Evolutionary conservation across 306 rosid genomes (phyloP).

Genomic region (Pachyrhizus erosus): DNA sequence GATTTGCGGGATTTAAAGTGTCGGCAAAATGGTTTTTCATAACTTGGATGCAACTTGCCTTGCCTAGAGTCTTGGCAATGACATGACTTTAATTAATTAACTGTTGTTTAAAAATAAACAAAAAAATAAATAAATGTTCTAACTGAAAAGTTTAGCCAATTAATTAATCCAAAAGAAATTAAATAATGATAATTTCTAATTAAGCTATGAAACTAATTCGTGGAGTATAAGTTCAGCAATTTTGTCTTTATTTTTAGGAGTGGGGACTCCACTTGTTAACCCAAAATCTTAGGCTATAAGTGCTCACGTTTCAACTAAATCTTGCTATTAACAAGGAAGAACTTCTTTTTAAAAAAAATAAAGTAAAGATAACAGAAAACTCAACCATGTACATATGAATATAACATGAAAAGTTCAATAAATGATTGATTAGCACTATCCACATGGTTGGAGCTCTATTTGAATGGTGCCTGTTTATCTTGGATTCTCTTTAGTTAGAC

Average conservation of each 20-base stretch:
- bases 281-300: neutral
- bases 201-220: too few relatives aligned
- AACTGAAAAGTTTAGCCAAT: neutral
- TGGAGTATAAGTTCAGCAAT: neutral
- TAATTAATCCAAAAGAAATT: neutral
- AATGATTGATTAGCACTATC: constrained; percentile 14
- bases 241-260: neutral
- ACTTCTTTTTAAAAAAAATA: neutral
- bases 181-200: neutral
- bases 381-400: neutral
- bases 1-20: neutral
- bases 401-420: neutral
- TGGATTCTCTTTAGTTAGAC: neutral
- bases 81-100: neutral
- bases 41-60: neutral
- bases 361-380: too few relatives aligned
- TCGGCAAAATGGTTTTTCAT: constrained; percentile 5
- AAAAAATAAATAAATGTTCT: neutral
- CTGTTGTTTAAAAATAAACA: neutral
- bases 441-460: constrained; percentile 23
- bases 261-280: neutral
- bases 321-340: neutral
- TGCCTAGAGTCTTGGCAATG: neutral
- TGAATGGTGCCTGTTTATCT: constrained; percentile 1
- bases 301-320: neutral